Evolutionary conservation across 108 stramenopile genomes (phyloP).

Genomic region (Skeletonema menzelii): DNA sequence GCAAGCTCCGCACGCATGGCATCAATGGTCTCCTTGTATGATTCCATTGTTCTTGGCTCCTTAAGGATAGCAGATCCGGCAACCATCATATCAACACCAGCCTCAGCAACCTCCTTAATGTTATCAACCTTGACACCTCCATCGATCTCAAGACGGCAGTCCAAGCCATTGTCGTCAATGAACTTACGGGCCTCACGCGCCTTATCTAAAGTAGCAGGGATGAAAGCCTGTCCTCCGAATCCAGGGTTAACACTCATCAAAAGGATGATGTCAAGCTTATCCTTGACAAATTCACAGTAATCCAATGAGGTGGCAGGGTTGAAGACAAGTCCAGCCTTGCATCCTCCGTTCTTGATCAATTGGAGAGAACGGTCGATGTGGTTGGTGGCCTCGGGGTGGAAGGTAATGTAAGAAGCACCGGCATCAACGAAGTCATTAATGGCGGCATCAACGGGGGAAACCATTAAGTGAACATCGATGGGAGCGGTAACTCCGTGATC

Average conservation of each 20-base stretch:
- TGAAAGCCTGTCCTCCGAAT: slow-evolving; percentile 97
- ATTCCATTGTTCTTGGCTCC: slow-evolving; percentile 93
- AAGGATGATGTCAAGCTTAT: slow-evolving; percentile 98
- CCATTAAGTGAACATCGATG: slow-evolving; percentile 99
- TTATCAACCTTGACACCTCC: slow-evolving; percentile 93
- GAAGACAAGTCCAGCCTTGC: slow-evolving; percentile 98
- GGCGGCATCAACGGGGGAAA: slow-evolving; percentile 93
- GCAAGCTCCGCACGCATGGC: slow-evolving; percentile 94
- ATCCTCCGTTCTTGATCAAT: slow-evolving; percentile 92
- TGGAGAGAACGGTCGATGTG: slow-evolving; percentile 96
- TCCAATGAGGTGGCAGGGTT: slow-evolving; percentile 96
- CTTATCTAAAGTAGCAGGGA: slow-evolving; percentile 91
- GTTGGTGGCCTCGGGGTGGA: slow-evolving; percentile 97
- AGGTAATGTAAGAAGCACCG: slow-evolving; percentile 98
- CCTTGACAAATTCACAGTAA: slow-evolving; percentile 85
- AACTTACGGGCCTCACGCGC: slow-evolving; percentile 93
- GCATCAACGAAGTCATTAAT: slow-evolving; percentile 94
- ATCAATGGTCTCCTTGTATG: slow-evolving; percentile 96
- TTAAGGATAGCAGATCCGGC: slow-evolving; percentile 97
- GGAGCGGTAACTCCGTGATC: slow-evolving; percentile 97
- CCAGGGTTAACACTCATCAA: slow-evolving; percentile 99
- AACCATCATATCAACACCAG: slow-evolving; percentile 99
- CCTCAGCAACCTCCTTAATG: slow-evolving; percentile 95
- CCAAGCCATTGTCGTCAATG: slow-evolving; percentile 93
- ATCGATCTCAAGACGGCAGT: slow-evolving; percentile 97